A percentile compares a stretch with the other conserved stretches of the same genome.
These are phyloP conservation scores for Termitomyces sp. DNA, from an alignment of 768 basidiomycete genomes.

Conservation along the genomic window DNA sequence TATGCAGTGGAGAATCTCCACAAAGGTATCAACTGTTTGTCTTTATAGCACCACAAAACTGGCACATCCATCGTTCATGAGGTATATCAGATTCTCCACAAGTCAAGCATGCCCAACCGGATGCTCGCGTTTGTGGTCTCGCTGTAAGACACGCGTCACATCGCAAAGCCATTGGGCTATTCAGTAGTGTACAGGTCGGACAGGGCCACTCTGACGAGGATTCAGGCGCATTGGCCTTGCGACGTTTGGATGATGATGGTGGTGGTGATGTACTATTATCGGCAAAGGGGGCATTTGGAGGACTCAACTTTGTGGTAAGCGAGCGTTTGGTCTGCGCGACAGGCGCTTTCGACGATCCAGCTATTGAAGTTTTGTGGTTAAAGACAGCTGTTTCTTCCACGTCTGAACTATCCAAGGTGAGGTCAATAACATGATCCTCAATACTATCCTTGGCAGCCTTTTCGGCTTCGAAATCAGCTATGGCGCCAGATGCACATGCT, in stretches of 20 bases:
- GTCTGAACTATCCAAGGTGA: slow-evolving; percentile 38
- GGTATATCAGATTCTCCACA: slow-evolving; percentile 63
- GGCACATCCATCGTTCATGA: slow-evolving; percentile 71
- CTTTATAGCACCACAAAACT: slow-evolving; percentile 67
- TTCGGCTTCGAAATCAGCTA: slow-evolving; percentile 54
- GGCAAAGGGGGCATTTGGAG: background rate
- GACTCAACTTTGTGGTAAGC: slow-evolving; percentile 2
- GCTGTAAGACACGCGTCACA: slow-evolving; percentile 56
- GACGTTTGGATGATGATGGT: slow-evolving; percentile 4
- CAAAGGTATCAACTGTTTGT: slow-evolving; percentile 23
- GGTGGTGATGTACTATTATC: background rate
- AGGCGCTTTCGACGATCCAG: slow-evolving; percentile 19
- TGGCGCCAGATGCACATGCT: slow-evolving; percentile 59
- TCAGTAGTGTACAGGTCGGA: slow-evolving; percentile 61
- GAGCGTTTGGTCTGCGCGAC: slow-evolving; percentile 7
- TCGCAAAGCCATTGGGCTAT: slow-evolving; percentile 38
- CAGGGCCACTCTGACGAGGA: slow-evolving; percentile 42
- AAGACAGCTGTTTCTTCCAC: slow-evolving; percentile 29
- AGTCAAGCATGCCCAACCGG: slow-evolving; percentile 59
- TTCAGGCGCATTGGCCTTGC: background rate
- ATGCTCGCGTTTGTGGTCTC: slow-evolving; percentile 22
- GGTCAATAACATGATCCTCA: slow-evolving; percentile 53
- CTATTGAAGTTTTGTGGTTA: slow-evolving; percentile 10
- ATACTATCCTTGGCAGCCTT: slow-evolving; percentile 68
- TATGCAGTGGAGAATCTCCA: background rate